A percentile compares a stretch with the other conserved stretches of the same genome.
Conservation (phyloP, 345 rosid species). For the Eucalyptus camaldulensis region DNA sequence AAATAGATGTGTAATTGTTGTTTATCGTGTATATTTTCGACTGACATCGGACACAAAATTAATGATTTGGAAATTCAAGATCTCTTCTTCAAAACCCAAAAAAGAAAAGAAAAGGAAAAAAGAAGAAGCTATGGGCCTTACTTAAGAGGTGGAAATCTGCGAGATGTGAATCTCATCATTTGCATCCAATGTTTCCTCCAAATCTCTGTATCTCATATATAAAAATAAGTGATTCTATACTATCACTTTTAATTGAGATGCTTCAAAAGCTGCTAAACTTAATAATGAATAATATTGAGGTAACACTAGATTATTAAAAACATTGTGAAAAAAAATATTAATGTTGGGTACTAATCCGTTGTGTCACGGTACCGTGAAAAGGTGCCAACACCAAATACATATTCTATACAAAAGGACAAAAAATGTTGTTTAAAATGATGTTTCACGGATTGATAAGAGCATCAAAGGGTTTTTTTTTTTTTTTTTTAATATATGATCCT, state of each 20-base stretch:
- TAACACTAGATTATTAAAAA: neutral
- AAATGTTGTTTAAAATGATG: neutral
- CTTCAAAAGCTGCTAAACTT: neutral
- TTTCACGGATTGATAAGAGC: neutral
- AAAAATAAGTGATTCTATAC: neutral
- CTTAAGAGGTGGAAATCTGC: neutral
- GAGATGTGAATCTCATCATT: neutral
- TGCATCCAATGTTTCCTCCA: neutral
- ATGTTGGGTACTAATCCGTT: neutral
- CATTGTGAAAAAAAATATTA: neutral
- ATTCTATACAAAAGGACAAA: neutral
- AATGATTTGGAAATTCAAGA: neutral
- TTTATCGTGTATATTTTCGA: neutral
- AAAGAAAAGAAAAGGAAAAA: rapidly evolving
- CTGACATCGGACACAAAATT: neutral
- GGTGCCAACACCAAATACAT: neutral
- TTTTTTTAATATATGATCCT: neutral
- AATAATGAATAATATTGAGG: neutral
- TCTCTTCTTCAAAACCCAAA: neutral
- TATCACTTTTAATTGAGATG: neutral
- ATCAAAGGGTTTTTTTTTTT: neutral
- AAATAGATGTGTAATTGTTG: neutral
- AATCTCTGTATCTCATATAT: neutral
- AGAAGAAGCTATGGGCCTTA: neutral
- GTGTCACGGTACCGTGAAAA: neutral